Conservation (phyloP, 2,329 filamentous ascomycete species). For the Cladosporium austrohemisphaericum region DNA sequence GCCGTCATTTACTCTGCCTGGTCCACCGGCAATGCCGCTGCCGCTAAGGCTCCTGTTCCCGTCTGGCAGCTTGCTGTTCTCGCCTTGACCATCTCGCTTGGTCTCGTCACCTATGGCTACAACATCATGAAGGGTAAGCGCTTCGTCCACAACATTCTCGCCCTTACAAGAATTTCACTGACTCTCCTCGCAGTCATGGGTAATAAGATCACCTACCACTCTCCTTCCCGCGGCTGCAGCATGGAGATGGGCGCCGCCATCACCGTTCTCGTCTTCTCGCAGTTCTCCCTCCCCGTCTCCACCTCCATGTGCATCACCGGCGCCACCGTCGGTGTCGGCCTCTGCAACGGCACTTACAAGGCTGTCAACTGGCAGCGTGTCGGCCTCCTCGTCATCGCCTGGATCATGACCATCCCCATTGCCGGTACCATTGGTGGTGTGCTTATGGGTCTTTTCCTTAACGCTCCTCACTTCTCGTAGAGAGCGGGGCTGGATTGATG, state of each 20-base stretch:
- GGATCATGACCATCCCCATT: constrained; percentile 58
- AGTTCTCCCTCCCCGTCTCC: constrained; percentile 59
- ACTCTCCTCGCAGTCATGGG: constrained; percentile 40
- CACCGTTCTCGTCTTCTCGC: constrained; percentile 62
- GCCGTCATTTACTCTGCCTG: constrained; percentile 62
- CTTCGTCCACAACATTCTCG: constrained; percentile 53
- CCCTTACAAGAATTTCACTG: background rate
- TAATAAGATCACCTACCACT: constrained; percentile 59
- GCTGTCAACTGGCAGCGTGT: constrained; percentile 63
- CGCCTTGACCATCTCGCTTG: constrained; percentile 51
- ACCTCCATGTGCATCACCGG: constrained; percentile 64
- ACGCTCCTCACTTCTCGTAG: constrained; percentile 49
- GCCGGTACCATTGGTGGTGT: constrained; percentile 57
- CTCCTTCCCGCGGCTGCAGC: constrained; percentile 56
- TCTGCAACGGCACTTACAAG: constrained; percentile 56
- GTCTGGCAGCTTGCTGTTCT: constrained; percentile 74
- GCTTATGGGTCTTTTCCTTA: constrained; percentile 60
- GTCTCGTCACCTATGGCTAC: constrained; percentile 61
- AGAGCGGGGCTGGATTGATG: too few species aligned
- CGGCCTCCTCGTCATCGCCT: constrained; percentile 56
- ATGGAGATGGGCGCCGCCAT: constrained; percentile 61
- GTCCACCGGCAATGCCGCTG: constrained; percentile 45
- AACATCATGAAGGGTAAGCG: constrained; percentile 60
- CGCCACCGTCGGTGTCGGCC: constrained; percentile 59
- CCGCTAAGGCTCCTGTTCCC: constrained; percentile 62